Base-by-base conservation (phyloP, 202 grass and related monocot genomes). In the Musa balbisiana region DNA sequence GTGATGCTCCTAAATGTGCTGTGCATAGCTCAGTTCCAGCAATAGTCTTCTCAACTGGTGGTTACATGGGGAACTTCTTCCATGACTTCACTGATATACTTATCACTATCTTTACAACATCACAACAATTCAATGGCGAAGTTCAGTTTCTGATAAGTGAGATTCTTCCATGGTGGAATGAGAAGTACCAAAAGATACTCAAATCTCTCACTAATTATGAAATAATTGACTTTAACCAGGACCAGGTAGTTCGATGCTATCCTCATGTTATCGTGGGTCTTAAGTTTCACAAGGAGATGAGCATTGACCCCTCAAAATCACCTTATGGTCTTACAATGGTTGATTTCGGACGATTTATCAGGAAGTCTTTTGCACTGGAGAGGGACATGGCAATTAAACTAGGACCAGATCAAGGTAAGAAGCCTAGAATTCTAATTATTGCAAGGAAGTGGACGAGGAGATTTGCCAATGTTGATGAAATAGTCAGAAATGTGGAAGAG, bases 61-160 rank as follows among this genome's bases (percentile, higher is more conserved):
- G 82, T 25, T 95, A 87, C 53, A 78, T 74, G 0, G 81, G 91
- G 17, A 94, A 94, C 82, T 84, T 94, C 80, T 94, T 90, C 84
- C 87, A 90, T 29, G 87, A 88, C 76, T 85, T 94, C 33, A 90
- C 81, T 16, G 85, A 94, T 73, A 79, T 94, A 0, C 83, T 94
- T 15, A 81, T 90, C 73, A 87, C 91, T 1, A 72, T 94, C 43
- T 94, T 88, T 76, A 70, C 86, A 78, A 88, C 91, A 55, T 69
- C 85, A 60, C 75, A 73, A 50, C 82, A 71, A 25, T 83, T 86
- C 82, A 69, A 10, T 5, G 79, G 83, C 17, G 58, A 62, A 17
- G 58, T 62, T 19, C 58, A 62, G n/a, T 62, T 62, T 20, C 58
- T 62, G 58, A 62, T 62, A 62, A 62, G 58, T 62, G 58, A 62